Evolutionary conservation across 768 basidiomycete species (phyloP).

Genomic region (Hortiboletus campestris): DNA sequence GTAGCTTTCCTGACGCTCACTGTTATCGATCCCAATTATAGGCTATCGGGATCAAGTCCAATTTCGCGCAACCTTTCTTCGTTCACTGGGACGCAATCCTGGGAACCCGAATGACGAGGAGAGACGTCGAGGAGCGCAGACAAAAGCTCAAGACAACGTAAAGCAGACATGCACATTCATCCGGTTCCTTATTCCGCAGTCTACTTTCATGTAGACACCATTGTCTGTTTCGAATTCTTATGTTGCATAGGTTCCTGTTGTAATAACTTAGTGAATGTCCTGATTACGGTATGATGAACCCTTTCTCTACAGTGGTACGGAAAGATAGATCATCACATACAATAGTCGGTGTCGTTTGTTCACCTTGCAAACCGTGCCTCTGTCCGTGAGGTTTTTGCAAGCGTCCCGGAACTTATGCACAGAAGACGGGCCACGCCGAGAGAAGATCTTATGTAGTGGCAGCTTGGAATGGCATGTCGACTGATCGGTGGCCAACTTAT

Average conservation of each 20-base stretch:
- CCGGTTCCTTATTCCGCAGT: not conserved
- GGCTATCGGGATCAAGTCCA: slow-evolving; percentile 84
- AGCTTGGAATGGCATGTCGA: not conserved
- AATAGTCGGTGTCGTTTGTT: no score
- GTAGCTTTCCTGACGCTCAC: not conserved
- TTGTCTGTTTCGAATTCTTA: not conserved
- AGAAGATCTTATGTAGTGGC: slow-evolving; percentile 1
- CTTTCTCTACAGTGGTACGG: not conserved
- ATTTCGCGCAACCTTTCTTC: slow-evolving; percentile 96
- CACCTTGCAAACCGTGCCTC: no score
- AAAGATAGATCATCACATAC: no score
- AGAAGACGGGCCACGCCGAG: no score
- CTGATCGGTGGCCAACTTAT: no score
- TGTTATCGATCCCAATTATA: not conserved
- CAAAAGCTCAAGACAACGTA: slow-evolving; percentile 32
- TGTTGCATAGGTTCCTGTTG: slow-evolving; percentile 18
- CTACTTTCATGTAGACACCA: not conserved
- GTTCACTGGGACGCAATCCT: slow-evolving; percentile 89
- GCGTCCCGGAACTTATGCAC: not conserved
- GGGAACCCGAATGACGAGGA: slow-evolving; percentile 78
- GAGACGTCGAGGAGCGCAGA: slow-evolving; percentile 57
- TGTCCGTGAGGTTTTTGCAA: no score
- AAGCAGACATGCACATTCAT: not conserved
- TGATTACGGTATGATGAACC: slow-evolving; percentile 13
- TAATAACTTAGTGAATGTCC: slow-evolving; percentile 14